phyloP scores from a whole-genome alignment of 371 early-diverging fungal species.

The Mucor mucedo region DNA sequence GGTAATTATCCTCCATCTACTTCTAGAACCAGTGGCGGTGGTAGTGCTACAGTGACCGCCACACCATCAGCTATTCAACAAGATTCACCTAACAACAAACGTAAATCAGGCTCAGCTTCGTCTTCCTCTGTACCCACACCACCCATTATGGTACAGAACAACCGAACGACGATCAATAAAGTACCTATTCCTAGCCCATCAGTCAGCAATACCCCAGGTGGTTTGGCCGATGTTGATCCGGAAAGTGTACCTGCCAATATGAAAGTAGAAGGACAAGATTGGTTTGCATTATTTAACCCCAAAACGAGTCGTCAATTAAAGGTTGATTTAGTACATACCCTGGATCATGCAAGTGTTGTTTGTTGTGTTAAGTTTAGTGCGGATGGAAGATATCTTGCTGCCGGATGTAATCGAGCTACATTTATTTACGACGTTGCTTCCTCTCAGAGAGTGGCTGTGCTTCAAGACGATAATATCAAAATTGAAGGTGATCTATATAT shows the following conservation, averaged over 20 bases:
- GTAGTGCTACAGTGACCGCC: slow-evolving; percentile 9
- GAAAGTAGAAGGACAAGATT: slow-evolving; percentile 88
- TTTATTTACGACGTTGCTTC: slow-evolving; percentile 87
- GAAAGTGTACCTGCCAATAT: slow-evolving; percentile 78
- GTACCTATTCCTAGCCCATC: slow-evolving; percentile 16
- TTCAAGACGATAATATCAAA: slow-evolving; percentile 78
- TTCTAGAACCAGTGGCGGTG: not conserved
- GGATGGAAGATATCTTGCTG: slow-evolving; percentile 92
- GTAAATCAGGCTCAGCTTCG: slow-evolving; percentile 8
- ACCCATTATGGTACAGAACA: slow-evolving; percentile 10
- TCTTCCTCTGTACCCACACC: slow-evolving; percentile 18
- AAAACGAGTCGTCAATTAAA: slow-evolving; percentile 73
- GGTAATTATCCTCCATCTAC: slow-evolving; percentile 11
- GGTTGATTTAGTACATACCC: slow-evolving; percentile 84
- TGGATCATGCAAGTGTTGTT: slow-evolving; percentile 91
- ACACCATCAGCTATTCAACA: slow-evolving; percentile 7
- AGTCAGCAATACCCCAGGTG: slow-evolving; percentile 8
- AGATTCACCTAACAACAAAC: slow-evolving; percentile 18
- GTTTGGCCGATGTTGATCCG: slow-evolving; percentile 80
- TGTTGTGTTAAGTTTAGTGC: slow-evolving; percentile 96
- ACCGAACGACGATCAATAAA: not conserved
- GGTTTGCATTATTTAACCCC: slow-evolving; percentile 86
- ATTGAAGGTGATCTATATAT: slow-evolving; percentile 90
- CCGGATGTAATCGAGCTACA: slow-evolving; percentile 93
- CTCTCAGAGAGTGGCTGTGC: slow-evolving; percentile 73